phyloP scores from a whole-genome alignment of 306 rosid species.

The Glycine tomentella region DNA sequence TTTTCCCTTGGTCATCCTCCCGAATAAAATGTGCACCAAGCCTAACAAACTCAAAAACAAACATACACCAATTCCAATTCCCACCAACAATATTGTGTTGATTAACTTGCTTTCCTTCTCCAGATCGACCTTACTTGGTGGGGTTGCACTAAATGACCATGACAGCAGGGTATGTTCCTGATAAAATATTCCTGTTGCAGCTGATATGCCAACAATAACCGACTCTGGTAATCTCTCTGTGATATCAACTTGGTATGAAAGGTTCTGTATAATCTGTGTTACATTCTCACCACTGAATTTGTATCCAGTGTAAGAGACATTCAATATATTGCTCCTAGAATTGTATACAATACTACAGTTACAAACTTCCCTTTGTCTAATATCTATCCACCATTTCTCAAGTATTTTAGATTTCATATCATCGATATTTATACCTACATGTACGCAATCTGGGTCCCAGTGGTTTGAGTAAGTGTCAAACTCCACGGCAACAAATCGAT shows the following conservation, averaged over 20 bases:
- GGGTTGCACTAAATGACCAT: constrained; percentile 44
- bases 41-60: constrained; percentile 4
- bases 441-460: constrained; percentile 41
- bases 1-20: constrained; percentile 31
- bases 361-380: neutral
- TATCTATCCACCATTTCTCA: constrained; percentile 16
- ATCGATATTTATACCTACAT: constrained; percentile 45
- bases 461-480: constrained; percentile 46
- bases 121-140: neutral
- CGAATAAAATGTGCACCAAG: neutral
- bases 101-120: neutral
- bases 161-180: constrained; percentile 32
- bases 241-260: constrained; percentile 38
- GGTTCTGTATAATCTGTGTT: neutral
- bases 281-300: neutral
- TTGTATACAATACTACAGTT: constrained; percentile 33
- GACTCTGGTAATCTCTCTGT: constrained; percentile 18
- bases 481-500: constrained; percentile 58
- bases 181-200: constrained; percentile 29
- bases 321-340: neutral
- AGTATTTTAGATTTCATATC: constrained; percentile 10
- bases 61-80: constrained; percentile 15
- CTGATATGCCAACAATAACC: constrained; percentile 58
- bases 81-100: neutral
- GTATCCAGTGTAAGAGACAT: constrained; percentile 30